Percentiles rank a stretch among this genome's conserved stretches.
These are phyloP conservation scores for Marasmius tenuissimus DNA, from an alignment of 1,284 basidiomycete species.

Conservation along the genomic window DNA sequence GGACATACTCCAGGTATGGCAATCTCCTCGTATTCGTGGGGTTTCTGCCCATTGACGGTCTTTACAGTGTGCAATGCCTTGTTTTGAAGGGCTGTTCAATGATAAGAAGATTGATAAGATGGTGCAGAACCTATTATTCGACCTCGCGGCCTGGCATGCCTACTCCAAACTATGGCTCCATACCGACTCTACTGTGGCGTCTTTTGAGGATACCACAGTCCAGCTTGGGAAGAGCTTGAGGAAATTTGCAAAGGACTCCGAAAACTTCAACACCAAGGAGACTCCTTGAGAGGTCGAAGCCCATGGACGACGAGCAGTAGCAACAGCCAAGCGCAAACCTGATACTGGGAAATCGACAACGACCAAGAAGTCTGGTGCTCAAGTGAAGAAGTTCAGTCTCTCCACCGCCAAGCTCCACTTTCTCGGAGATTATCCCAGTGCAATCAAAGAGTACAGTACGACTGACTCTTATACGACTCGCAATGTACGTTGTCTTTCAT, in stretches of 20 bases:
- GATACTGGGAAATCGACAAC: neutral
- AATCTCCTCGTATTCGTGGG: too few relatives aligned
- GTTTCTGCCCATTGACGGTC: too few relatives aligned
- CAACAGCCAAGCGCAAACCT: too few relatives aligned
- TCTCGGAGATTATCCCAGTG: slow-evolving; percentile 9
- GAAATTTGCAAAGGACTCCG: too few relatives aligned
- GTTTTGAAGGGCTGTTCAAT: slow-evolving; percentile 23
- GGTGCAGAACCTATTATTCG: slow-evolving; percentile 12
- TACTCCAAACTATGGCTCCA: slow-evolving; percentile 24
- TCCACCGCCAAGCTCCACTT: slow-evolving; percentile 13
- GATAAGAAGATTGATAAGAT: slow-evolving; percentile 8
- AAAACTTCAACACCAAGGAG: too few relatives aligned
- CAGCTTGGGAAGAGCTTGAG: too few relatives aligned
- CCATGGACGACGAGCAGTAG: too few relatives aligned
- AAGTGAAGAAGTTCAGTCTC: neutral
- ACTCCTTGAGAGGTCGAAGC: too few relatives aligned
- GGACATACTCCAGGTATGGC: too few relatives aligned
- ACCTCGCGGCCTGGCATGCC: too few relatives aligned
- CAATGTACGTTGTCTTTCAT: neutral
- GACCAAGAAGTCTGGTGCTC: neutral
- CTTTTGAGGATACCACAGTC: neutral
- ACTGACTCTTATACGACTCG: slow-evolving; percentile 9
- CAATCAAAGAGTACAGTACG: slow-evolving; percentile 9
- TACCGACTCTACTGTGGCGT: slow-evolving; percentile 9
- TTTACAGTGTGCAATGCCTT: slow-evolving; percentile 24